Evolutionary conservation across 768 basidiomycete genomes (phyloP).

Genomic region (Kwoniella sp.): DNA sequence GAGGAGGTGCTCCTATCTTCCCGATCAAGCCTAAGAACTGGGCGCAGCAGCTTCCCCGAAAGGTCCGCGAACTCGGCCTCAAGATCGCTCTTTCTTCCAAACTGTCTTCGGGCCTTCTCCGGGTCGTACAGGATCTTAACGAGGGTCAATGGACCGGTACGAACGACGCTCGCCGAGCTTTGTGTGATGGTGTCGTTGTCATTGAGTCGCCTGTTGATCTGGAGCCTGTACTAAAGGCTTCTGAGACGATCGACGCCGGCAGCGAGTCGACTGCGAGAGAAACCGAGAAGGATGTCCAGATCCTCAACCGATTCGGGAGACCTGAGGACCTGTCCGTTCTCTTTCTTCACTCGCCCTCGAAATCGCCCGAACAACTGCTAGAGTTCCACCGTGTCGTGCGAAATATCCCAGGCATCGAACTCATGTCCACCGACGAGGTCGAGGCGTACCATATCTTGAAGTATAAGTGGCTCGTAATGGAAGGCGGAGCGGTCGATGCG

Average conservation of each 20-base stretch:
- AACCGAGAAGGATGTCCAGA: constrained; percentile 11
- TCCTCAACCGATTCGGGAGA: constrained; percentile 38
- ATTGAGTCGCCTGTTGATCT: neutral
- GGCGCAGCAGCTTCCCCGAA: constrained; percentile 85
- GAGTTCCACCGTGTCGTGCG: constrained; percentile 65
- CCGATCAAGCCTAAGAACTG: constrained; percentile 91
- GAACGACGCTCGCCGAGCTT: constrained; percentile 69
- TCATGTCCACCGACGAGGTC: constrained; percentile 62
- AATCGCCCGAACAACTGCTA: constrained; percentile 21
- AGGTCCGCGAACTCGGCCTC: constrained; percentile 91
- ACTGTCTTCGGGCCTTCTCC: constrained; percentile 71
- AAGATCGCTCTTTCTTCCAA: constrained; percentile 83
- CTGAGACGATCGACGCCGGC: constrained; percentile 49
- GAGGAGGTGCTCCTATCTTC: constrained; percentile 90
- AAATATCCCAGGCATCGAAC: constrained; percentile 72
- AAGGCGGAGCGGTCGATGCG: constrained; percentile 76
- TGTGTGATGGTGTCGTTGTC: constrained; percentile 58
- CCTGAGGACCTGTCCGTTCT: constrained; percentile 45
- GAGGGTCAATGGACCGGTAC: constrained; percentile 49
- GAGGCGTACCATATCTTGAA: constrained; percentile 82
- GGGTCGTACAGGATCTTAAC: constrained; percentile 64
- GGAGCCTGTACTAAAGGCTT: constrained; percentile 49
- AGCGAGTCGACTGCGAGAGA: neutral
- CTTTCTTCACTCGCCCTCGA: constrained; percentile 42
- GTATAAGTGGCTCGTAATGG: constrained; percentile 79